Evolutionary conservation across 768 basidiomycete species (phyloP), one percentile per base, ranked within the genome.

Genomic region (Pisolithus albus): DNA sequence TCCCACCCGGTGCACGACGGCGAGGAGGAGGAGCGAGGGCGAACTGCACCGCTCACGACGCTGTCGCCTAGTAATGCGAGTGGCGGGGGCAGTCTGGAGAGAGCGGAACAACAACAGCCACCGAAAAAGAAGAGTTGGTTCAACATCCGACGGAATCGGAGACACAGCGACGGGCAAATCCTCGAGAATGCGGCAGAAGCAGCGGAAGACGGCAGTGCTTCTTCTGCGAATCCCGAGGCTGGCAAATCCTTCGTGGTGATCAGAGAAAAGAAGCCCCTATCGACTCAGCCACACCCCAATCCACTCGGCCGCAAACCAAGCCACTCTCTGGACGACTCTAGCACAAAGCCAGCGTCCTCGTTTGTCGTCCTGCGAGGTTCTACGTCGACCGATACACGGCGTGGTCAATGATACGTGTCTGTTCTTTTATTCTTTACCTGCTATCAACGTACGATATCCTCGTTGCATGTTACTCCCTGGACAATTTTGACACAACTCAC

Each of bases 51-150:
- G n/a, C 18, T 11, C 13, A 59, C 49, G 30, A 57, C 52, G 30
- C 46, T 53, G 34, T 58, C 54, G 21, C 1, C 4, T 23, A 23
- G 21, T 19, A 62, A 54, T 6, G 60, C 63, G 43, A 54, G 21
- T 45, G 57, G 23, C 28, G 49, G 52, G 18, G 72, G 72, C 54
- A 75, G 72, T 47, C 73, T 71, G 45, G 77, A 73, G 49, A 71
- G 65, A 10, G 69, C 64, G 15, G 13, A 7, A 46, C 30, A 46
- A 23, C 43, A 26, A 26, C 42, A 45, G 9, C 43, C 43, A 8
- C 75, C 76, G 30, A 83, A 72, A 70, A 85, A 82, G 74, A 82
- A 76, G 61, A 75, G 75, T n/a, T 88, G 86, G 86, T 86, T 80
- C 61, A 79, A 79, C 49, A 62, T 86, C 19, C 72, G 81, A 34